Evolutionary conservation across 2,329 filamentous ascomycete species (phyloP).

Genomic region (Endoconidiophora laricicola): DNA sequence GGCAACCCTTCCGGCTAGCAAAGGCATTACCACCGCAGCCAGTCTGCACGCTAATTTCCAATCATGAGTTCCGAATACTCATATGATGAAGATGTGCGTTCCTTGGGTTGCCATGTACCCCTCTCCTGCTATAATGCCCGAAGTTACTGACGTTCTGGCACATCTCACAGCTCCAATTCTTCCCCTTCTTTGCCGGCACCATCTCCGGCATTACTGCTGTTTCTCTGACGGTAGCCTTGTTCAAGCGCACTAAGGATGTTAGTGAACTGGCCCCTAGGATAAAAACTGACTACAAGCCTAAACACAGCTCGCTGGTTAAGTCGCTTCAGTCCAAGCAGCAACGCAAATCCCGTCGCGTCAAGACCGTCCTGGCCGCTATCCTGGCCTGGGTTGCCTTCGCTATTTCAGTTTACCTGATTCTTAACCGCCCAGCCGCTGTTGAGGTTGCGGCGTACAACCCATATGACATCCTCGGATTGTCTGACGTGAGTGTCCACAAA

Average conservation of each 20-base stretch:
- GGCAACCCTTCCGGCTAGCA: not conserved
- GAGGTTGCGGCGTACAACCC: conserved; percentile 75
- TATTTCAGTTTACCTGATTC: conserved; percentile 83
- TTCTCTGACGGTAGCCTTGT: conserved; percentile 74
- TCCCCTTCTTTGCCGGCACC: conserved; percentile 96
- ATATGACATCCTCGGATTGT: conserved; percentile 80
- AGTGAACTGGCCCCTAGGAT: conserved; percentile 30
- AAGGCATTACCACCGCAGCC: no score
- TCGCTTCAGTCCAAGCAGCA: conserved; percentile 71
- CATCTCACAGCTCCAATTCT: conserved; percentile 65
- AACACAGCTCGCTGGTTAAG: conserved; percentile 71
- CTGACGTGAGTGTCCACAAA: conserved; percentile 41
- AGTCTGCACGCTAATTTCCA: conserved; percentile 18
- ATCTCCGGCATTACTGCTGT: conserved; percentile 74
- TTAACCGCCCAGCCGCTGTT: conserved; percentile 25
- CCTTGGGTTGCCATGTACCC: not conserved
- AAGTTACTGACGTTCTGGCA: not conserved
- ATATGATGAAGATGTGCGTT: conserved; percentile 72
- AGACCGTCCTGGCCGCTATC: conserved; percentile 61
- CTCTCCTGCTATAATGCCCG: not conserved
- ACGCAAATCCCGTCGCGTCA: conserved; percentile 75
- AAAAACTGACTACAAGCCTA: conserved; percentile 50
- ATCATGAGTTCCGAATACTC: conserved; percentile 90
- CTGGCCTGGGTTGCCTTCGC: conserved; percentile 70
- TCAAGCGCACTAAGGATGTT: conserved; percentile 21